phyloP scores from a whole-genome alignment of 2,329 filamentous ascomycete species.

The Coniochaeta pulveracea region DNA sequence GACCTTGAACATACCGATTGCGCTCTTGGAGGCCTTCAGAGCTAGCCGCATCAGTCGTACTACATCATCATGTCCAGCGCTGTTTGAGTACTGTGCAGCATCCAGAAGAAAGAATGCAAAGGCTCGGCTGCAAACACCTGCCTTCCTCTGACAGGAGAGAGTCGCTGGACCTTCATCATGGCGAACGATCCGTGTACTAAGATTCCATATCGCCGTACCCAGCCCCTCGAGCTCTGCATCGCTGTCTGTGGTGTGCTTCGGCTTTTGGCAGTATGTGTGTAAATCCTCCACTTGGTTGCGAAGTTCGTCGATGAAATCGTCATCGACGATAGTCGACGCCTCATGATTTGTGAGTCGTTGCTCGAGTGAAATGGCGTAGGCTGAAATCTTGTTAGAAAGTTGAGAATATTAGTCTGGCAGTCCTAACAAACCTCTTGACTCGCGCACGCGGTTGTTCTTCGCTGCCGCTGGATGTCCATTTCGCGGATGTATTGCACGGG shows the following conservation, averaged over 20 bases:
- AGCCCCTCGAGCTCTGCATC: constrained; percentile 39
- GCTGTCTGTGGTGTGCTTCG: constrained; percentile 15
- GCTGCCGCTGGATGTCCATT: neutral
- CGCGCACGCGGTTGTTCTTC: neutral
- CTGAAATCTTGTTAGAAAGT: constrained; percentile 2
- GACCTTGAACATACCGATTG: constrained; percentile 37
- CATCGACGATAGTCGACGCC: constrained; percentile 13
- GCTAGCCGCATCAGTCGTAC: constrained; percentile 55
- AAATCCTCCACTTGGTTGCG: constrained; percentile 24
- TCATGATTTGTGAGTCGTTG: constrained; percentile 15
- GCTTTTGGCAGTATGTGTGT: constrained; percentile 18
- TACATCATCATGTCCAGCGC: constrained; percentile 18
- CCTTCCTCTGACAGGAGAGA: constrained; percentile 13
- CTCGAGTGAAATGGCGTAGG: constrained; percentile 13
- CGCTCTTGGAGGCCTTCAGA: constrained; percentile 52
- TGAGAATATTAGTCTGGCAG: neutral
- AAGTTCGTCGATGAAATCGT: constrained; percentile 27
- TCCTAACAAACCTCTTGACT: neutral
- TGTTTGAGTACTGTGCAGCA: constrained; percentile 26
- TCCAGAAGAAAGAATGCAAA: constrained; percentile 61
- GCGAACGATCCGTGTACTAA: constrained; percentile 40
- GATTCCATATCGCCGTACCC: constrained; percentile 56
- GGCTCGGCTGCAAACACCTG: constrained; percentile 29
- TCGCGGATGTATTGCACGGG: neutral
- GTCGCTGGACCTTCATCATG: constrained; percentile 14